Conservation (phyloP, 2,329 filamentous ascomycete genomes). For the Colletotrichum sp. region DNA sequence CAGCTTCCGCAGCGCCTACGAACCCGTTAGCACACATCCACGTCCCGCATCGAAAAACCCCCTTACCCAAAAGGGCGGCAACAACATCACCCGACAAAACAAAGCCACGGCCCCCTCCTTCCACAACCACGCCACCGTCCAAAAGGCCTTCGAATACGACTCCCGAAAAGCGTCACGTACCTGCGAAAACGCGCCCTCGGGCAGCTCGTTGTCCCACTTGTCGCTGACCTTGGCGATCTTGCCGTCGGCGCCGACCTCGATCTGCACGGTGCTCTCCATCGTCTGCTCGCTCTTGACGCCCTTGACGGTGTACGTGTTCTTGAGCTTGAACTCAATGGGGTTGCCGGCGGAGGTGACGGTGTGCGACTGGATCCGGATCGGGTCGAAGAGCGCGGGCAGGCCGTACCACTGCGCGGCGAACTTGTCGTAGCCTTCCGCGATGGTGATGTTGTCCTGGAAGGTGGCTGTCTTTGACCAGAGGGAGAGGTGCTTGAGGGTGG, state of each 20-base stretch:
- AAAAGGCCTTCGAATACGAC: not conserved
- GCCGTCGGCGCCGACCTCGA: conserved; percentile 35
- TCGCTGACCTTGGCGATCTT: conserved; percentile 41
- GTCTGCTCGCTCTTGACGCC: conserved; percentile 35
- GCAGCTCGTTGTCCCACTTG: conserved; percentile 40
- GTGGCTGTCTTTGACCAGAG: conserved; percentile 64
- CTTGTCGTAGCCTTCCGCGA: conserved; percentile 59
- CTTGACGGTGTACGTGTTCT: conserved; percentile 41
- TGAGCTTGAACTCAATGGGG: conserved; percentile 59
- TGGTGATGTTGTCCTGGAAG: conserved; percentile 65
- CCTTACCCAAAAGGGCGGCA: conserved; percentile 24
- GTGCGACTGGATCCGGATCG: conserved; percentile 61
- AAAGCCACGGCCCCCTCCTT: not conserved
- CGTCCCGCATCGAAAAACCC: not conserved
- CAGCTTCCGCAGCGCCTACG: conserved; percentile 37
- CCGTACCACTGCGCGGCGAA: conserved; percentile 61
- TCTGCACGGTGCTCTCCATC: conserved; percentile 35
- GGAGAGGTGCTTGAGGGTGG: conserved; percentile 61
- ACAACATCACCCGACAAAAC: conserved; percentile 25
- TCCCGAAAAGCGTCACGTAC: conserved; percentile 28
- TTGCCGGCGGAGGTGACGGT: conserved; percentile 60
- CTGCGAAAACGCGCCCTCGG: conserved; percentile 36
- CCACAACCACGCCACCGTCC: not conserved
- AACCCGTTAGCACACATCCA: not conserved
- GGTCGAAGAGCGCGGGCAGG: conserved; percentile 60